Evolutionary conservation across 306 rosid genomes (phyloP).

Genomic region (Cucurbita argyrosperma): DNA sequence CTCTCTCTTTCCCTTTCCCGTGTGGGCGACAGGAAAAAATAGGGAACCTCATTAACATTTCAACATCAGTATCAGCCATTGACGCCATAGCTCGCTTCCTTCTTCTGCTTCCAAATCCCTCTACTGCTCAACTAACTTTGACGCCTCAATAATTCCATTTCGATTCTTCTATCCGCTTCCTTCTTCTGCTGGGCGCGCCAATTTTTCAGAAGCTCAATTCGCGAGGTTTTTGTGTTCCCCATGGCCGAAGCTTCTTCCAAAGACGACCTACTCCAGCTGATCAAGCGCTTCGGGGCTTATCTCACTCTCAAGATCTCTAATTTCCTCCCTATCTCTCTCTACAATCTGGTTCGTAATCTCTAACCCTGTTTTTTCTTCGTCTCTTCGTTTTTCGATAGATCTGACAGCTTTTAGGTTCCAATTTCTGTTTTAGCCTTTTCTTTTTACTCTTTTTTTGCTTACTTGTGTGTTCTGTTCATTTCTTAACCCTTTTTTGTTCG

Average conservation of each 20-base stretch:
- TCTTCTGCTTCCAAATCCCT: neutral
- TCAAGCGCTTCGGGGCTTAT: conserved; percentile 66
- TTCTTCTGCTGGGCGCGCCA: no score
- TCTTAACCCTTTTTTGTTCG: neutral
- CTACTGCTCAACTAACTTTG: neutral
- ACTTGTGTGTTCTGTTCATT: no score
- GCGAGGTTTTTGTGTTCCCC: conserved; percentile 2
- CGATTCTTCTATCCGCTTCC: no score
- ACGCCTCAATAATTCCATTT: neutral
- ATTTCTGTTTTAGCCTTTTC: neutral
- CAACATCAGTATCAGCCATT: neutral
- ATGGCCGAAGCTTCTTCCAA: conserved; percentile 56
- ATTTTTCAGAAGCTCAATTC: neutral
- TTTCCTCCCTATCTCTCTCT: conserved; percentile 44
- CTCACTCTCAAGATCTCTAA: conserved; percentile 68
- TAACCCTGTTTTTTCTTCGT: neutral
- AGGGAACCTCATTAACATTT: neutral
- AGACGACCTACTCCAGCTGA: conserved; percentile 52
- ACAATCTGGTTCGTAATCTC: conserved; percentile 35
- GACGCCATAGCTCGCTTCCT: neutral
- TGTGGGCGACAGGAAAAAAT: neutral
- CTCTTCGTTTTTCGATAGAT: neutral
- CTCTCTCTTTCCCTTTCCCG: neutral
- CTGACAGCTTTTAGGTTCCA: neutral
- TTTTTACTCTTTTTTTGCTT: neutral